Evolutionary conservation across 23 red algal species (phyloP), one percentile per base, ranked within the genome.

Genomic region (Gracilaria domingensis): DNA sequence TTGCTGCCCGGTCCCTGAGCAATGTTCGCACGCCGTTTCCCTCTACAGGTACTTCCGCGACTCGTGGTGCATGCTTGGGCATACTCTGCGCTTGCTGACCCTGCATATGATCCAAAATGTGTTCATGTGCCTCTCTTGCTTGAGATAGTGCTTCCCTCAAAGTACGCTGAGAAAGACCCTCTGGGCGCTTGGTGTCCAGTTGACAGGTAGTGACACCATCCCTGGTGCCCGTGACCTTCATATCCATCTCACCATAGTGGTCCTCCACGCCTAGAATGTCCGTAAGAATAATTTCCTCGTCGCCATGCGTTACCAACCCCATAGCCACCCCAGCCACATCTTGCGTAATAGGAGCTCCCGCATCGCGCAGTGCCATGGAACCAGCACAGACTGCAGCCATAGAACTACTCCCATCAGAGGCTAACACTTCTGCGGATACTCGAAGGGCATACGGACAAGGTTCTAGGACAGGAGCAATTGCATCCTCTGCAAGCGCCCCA

Each of bases 251-350:
- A 4, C 96, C 96, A 55, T 81, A 90, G 80, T 95, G 93, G 81
- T 98, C 96, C 84, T 98, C 96, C 30, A 82, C 73, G 9, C 96
- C 96, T 12, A 98, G 58, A n/a, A 98, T 92, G 72, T 98, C 96
- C 12, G 93, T 95, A 11, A 98, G 81, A 66, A 98, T 51, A 16
- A 90, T 44, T 66, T 90, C 80, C 24, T 93, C 65, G 0, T 86
- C 42, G 12, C 73, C 62, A 36, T 70, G 53, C 29, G 70, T 55
- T 21, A 98, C 66, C 25, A 95, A 28, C n/a, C 96, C 96, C 66
- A 98, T 94, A 30, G 92, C 87, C 14, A 98, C 85, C 4, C 96
- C 96, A 29, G 86, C 92, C 8, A 95, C 96, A 36, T 89, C 81
- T 72, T 87, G 82, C 20, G 44, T 36, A 12, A 98, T 48, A 23